phyloP scores from a whole-genome alignment of 2,329 filamentous ascomycete species.

The Helotiales sp. region DNA sequence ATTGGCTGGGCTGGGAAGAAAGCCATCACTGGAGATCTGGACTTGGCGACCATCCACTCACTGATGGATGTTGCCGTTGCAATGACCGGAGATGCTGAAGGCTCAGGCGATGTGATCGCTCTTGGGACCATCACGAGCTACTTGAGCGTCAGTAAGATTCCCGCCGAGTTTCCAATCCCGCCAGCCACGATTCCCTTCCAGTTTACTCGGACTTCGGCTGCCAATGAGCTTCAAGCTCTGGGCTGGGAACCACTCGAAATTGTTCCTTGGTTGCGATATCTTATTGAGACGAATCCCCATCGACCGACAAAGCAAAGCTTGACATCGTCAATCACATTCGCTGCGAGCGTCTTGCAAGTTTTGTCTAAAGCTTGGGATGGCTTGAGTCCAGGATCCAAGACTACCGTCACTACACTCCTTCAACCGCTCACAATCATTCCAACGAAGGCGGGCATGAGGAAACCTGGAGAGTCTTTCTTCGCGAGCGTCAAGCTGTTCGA shows the following conservation, averaged over 20 bases:
- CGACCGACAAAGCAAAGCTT: constrained; percentile 69
- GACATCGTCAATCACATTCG: constrained; percentile 73
- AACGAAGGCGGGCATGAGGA: constrained; percentile 88
- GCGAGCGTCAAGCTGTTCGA: constrained; percentile 93
- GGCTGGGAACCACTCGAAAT: constrained; percentile 88
- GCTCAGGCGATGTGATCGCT: constrained; percentile 73
- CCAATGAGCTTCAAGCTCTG: constrained; percentile 74
- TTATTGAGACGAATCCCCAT: constrained; percentile 70
- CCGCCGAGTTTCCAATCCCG: constrained; percentile 80
- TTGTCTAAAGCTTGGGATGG: constrained; percentile 90
- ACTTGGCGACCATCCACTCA: constrained; percentile 66
- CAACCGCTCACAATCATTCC: constrained; percentile 78
- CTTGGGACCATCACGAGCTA: constrained; percentile 78
- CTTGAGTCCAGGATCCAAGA: constrained; percentile 69
- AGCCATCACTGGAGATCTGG: constrained; percentile 73
- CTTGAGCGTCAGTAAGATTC: constrained; percentile 77
- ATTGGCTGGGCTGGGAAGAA: constrained; percentile 82
- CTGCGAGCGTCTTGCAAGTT: constrained; percentile 76
- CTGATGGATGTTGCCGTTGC: constrained; percentile 83
- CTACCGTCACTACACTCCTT: constrained; percentile 67
- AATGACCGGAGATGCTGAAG: constrained; percentile 63
- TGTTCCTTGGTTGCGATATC: constrained; percentile 81
- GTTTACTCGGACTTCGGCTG: constrained; percentile 74
- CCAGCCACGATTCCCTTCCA: constrained; percentile 81
- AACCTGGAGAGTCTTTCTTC: constrained; percentile 87